Conservation (phyloP, 2,329 filamentous ascomycete genomes). For the Macroventuria anomochaeta region DNA sequence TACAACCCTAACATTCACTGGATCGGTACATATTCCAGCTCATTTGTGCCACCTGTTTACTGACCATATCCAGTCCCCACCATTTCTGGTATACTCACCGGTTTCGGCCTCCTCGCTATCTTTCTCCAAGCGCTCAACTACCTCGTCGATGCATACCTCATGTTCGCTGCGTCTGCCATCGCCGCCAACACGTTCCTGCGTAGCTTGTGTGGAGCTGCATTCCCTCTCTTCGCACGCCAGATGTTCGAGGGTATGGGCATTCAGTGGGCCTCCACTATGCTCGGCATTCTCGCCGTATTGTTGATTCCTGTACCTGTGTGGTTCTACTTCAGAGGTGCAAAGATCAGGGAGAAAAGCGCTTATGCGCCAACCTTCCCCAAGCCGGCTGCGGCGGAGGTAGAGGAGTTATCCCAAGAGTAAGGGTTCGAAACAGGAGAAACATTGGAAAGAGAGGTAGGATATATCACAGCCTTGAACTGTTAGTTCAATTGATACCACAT, state of each 20-base stretch:
- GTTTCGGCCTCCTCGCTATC: constrained; percentile 64
- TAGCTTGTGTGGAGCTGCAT: constrained; percentile 57
- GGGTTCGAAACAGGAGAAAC: neutral
- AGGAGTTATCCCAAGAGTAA: constrained; percentile 8
- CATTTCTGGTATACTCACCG: constrained; percentile 58
- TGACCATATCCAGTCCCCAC: constrained; percentile 40
- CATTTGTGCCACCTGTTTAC: neutral
- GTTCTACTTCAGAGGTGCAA: constrained; percentile 53
- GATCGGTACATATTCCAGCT: constrained; percentile 30
- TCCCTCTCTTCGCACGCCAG: constrained; percentile 62
- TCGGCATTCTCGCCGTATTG: constrained; percentile 53
- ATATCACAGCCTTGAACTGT: neutral
- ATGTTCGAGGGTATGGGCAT: constrained; percentile 63
- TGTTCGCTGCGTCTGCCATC: constrained; percentile 62
- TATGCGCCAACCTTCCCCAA: constrained; percentile 50
- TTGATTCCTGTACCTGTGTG: constrained; percentile 56
- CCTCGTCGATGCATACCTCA: constrained; percentile 66
- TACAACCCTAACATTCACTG: constrained; percentile 54
- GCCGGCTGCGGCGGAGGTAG: constrained; percentile 16
- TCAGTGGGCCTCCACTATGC: constrained; percentile 54
- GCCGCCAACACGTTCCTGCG: constrained; percentile 64
- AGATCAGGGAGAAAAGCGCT: constrained; percentile 53
- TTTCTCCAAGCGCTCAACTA: constrained; percentile 67
- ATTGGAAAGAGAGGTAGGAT: neutral
- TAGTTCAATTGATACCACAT: neutral